Evolutionary conservation across 1,139 yeast genomes (phyloP).

Genomic region (Pneumocystis canis): DNA sequence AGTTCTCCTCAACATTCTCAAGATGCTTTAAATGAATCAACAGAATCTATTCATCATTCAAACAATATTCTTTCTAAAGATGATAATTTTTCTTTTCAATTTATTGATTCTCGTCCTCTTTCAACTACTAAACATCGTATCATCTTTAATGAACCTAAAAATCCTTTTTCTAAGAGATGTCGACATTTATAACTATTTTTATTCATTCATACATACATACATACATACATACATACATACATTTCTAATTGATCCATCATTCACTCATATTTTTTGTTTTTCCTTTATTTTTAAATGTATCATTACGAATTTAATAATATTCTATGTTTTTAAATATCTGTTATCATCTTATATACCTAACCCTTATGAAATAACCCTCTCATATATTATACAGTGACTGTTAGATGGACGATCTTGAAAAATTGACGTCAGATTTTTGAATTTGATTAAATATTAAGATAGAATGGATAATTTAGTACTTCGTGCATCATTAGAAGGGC

Average conservation of each 20-base stretch:
- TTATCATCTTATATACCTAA: no score
- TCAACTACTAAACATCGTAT: background rate
- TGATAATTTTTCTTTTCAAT: background rate
- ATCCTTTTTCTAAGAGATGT: background rate
- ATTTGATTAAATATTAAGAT: slow-evolving; percentile 26
- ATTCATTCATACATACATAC: background rate
- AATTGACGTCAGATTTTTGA: background rate
- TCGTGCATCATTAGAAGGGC: slow-evolving; percentile 96
- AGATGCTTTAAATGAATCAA: background rate
- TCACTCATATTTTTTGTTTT: background rate
- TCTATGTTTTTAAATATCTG: no score
- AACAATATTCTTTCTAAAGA: background rate
- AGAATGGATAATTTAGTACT: slow-evolving; percentile 79
- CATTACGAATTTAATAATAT: no score
- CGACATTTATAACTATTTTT: background rate
- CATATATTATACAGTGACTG: no score
- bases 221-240: background rate
- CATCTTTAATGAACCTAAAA: background rate
- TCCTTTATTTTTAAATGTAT: no score
- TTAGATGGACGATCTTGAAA: no score
- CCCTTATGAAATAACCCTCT: no score
- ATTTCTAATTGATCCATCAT: background rate
- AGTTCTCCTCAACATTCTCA: background rate
- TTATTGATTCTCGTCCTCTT: background rate
- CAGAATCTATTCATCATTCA: background rate